Evolutionary conservation across 352 stramenopile species (phyloP).

Genomic region (Phytopythium boreale): DNA sequence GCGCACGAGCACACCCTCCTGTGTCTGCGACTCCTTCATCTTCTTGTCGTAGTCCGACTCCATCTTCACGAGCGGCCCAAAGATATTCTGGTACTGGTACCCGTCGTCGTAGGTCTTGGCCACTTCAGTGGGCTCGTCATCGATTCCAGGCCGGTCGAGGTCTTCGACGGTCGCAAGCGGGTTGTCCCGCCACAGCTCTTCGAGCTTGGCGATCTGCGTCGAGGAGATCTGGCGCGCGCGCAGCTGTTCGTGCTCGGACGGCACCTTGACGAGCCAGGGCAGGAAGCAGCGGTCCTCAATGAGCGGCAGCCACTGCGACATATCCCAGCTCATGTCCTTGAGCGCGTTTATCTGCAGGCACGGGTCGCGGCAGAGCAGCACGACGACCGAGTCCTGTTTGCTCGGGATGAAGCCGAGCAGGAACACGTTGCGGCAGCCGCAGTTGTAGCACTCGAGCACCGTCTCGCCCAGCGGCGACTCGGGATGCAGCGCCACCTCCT

Average conservation of each 20-base stretch:
- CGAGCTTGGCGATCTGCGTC: conserved; percentile 85
- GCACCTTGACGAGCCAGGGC: conserved; percentile 96
- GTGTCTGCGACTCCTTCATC: conserved; percentile 97
- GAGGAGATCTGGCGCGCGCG: conserved; percentile 93
- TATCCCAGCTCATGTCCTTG: conserved; percentile 99
- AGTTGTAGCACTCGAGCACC: conserved; percentile 99
- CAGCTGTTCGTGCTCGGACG: conserved; percentile 89
- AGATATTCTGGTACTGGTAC: conserved; percentile 99
- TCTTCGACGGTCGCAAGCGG: conserved; percentile 95
- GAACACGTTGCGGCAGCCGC: conserved; percentile 97
- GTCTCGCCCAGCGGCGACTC: conserved; percentile 97
- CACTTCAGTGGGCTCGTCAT: conserved; percentile 86
- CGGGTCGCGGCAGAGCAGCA: conserved; percentile 96
- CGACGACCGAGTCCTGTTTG: conserved; percentile 95
- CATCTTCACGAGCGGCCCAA: conserved; percentile 99
- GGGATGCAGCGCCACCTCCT: conserved; percentile 90
- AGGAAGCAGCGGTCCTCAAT: conserved; percentile 98
- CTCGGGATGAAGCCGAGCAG: conserved; percentile 98
- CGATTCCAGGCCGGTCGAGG: conserved; percentile 92
- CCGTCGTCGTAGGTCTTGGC: conserved; percentile 96
- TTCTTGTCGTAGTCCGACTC: conserved; percentile 99
- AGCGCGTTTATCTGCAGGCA: conserved; percentile 96
- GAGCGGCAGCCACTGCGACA: conserved; percentile 97
- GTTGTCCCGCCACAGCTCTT: conserved; percentile 96
- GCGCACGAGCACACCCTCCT: conserved; percentile 90